Evolutionary conservation across 768 basidiomycete genomes (phyloP), one percentile per base, ranked within the genome.

Genomic region (Pleurotus tuoliensis): DNA sequence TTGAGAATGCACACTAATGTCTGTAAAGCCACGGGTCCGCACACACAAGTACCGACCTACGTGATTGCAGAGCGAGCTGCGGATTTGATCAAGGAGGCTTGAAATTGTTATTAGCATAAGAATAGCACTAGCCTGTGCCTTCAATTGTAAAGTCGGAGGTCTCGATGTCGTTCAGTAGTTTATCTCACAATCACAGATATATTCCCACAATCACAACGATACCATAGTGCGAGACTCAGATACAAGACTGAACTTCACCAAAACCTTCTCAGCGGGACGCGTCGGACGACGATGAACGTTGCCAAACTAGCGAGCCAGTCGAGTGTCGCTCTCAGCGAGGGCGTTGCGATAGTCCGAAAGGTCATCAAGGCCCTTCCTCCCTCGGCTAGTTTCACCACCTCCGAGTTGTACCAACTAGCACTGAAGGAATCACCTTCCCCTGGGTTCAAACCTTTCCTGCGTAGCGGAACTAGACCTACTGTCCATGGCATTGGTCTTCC

Each of bases 361-460:
- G 63, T 77, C 15, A 57, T 76, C n/a, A 59, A 65, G 8, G 55
- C 59, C 7, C 64, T 68, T 15, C 39, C 63, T 8, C 59, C 62
- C 38, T 65, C 71, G 0, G 60, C 64, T 12, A 73, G 75, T 38
- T 63, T 73, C 57, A 72, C 73, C 12, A 73, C 73, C 2, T 63
- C 67, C 9, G 71, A 76, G 54, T 63, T 79, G 12, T 77, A 65
- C 67, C 62, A 71, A n/a, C 61, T 76, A 30, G 66, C 72, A 3
- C 40, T 68, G 24, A 59, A 68, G 40, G 62, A 73, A 44, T 61
- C 67, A 18, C 56, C 69, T 8, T n/a, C 8, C 8, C 56, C 56
- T 34, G 8, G 9, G 2, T 76, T 72, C 60, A 30, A 65, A 22
- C 61, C 67, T 30, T 34, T 34, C 30, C 30, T 34, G 30, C 30